These are phyloP conservation scores for Talaromyces stipitatus DNA, from an alignment of 495 filamentous ascomycete species.

Conservation along the genomic window DNA sequence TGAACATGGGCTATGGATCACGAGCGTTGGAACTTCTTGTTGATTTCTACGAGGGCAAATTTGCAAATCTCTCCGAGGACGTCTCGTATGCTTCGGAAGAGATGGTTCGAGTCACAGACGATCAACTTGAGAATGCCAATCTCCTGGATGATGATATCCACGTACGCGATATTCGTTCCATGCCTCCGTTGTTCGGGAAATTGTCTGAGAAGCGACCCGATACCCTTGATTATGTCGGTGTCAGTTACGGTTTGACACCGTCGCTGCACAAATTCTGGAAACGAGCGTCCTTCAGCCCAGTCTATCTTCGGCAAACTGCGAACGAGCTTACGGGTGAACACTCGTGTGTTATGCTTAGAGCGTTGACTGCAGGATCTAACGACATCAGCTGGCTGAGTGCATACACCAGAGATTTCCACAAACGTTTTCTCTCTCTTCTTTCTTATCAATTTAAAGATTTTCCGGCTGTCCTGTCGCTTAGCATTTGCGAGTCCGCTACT, in stretches of 20 bases:
- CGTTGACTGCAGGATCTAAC: slow-evolving; percentile 48
- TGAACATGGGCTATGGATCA: slow-evolving; percentile 89
- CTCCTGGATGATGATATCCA: slow-evolving; percentile 82
- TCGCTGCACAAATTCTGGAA: slow-evolving; percentile 97
- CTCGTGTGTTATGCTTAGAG: slow-evolving; percentile 92
- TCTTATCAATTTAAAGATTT: slow-evolving; percentile 91
- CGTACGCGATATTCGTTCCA: slow-evolving; percentile 79
- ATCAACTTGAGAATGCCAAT: slow-evolving; percentile 68
- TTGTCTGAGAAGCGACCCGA: slow-evolving; percentile 77
- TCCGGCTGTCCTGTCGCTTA: slow-evolving; percentile 70
- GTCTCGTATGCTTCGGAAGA: slow-evolving; percentile 40
- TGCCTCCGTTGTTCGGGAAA: slow-evolving; percentile 90
- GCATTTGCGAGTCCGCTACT: slow-evolving; percentile 79
- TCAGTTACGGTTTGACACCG: slow-evolving; percentile 87
- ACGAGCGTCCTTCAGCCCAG: slow-evolving; percentile 71
- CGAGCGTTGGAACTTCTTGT: slow-evolving; percentile 76
- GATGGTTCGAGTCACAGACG: slow-evolving; percentile 76
- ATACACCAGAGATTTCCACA: slow-evolving; percentile 88
- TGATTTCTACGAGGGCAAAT: slow-evolving; percentile 95
- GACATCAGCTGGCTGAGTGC: slow-evolving; percentile 81
- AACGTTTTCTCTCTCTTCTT: slow-evolving; percentile 76
- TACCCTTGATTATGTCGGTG: slow-evolving; percentile 82
- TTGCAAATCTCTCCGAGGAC: slow-evolving; percentile 68
- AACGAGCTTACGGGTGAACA: slow-evolving; percentile 97
- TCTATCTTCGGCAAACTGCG: slow-evolving; percentile 91